Evolutionary conservation across 164 flowering plant genomes (phyloP).

Genomic region (Magnolia changhungtana): DNA sequence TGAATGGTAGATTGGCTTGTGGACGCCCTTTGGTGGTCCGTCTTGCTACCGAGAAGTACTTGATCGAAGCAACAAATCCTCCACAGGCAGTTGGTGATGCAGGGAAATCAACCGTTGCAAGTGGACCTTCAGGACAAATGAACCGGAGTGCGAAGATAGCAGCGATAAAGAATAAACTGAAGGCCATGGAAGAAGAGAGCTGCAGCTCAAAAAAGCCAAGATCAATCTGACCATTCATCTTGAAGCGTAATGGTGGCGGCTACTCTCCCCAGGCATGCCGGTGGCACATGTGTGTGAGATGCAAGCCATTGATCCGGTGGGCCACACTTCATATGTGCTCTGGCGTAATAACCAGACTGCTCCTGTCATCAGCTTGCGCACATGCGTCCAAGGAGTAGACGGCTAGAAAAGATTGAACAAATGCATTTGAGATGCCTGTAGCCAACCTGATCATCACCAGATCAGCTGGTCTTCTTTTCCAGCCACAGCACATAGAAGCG

Average conservation of each 20-base stretch:
- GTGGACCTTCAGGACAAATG: slow-evolving; percentile 45
- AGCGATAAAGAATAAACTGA: slow-evolving; percentile 84
- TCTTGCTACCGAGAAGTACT: slow-evolving; percentile 64
- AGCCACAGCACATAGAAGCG: too few relatives aligned
- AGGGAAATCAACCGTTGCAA: slow-evolving; percentile 26
- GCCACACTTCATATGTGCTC: not conserved
- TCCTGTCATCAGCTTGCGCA: too few relatives aligned
- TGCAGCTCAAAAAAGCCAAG: slow-evolving; percentile 52
- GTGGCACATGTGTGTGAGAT: not conserved
- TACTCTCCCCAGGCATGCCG: not conserved
- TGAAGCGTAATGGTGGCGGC: not conserved
- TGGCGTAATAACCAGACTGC: too few relatives aligned
- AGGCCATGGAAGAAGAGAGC: slow-evolving; percentile 64
- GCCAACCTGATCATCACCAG: too few relatives aligned
- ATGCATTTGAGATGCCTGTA: too few relatives aligned
- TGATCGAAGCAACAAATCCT: slow-evolving; percentile 32
- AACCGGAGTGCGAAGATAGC: slow-evolving; percentile 71
- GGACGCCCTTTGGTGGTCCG: slow-evolving; percentile 86
- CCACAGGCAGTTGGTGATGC: slow-evolving; percentile 31
- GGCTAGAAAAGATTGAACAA: too few relatives aligned
- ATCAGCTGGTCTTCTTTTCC: too few relatives aligned
- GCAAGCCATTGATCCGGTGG: not conserved
- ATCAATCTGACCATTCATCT: slow-evolving; percentile 16
- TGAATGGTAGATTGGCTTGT: slow-evolving; percentile 79
- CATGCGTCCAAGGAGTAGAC: too few relatives aligned